Conservation (phyloP, 1,284 basidiomycete genomes). For the Pseudozyma sp. region DNA sequence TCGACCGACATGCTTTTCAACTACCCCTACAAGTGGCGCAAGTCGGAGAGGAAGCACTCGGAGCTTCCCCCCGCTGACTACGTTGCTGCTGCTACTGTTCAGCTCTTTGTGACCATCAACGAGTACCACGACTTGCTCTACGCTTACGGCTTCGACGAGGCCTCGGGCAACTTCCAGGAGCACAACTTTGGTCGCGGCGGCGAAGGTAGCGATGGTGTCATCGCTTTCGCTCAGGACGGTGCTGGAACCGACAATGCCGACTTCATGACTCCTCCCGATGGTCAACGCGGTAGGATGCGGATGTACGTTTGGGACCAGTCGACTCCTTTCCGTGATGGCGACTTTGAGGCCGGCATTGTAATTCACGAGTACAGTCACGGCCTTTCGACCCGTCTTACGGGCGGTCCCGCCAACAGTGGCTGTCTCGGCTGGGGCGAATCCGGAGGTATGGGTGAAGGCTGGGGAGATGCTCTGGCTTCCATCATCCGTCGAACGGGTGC, state of each 20-base stretch:
- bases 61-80: slow-evolving; percentile 52
- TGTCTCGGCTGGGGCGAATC: slow-evolving; percentile 90
- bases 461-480: slow-evolving; percentile 75
- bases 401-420: slow-evolving; percentile 90
- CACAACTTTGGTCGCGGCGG: slow-evolving; percentile 93
- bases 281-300: slow-evolving; percentile 85
- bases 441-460: slow-evolving; percentile 89
- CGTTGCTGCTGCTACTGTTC: slow-evolving; percentile 46
- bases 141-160: slow-evolving; percentile 84
- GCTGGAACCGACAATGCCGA: slow-evolving; percentile 77
- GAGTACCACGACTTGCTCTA: slow-evolving; percentile 60
- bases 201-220: slow-evolving; percentile 85
- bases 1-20: slow-evolving; percentile 56
- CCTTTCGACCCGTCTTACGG: slow-evolving; percentile 90
- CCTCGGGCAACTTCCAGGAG: slow-evolving; percentile 95
- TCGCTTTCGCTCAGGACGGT: slow-evolving; percentile 93
- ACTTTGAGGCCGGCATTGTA: slow-evolving; percentile 77
- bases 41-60: slow-evolving; percentile 53
- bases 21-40: slow-evolving; percentile 62
- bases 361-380: slow-evolving; percentile 76
- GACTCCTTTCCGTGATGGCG: slow-evolving; percentile 87
- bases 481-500: slow-evolving; percentile 79
- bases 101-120: slow-evolving; percentile 62
- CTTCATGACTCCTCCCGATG: slow-evolving; percentile 73
- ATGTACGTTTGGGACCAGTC: slow-evolving; percentile 87